A percentile compares a stretch with the other conserved stretches of the same genome.
phyloP scores from a whole-genome alignment of 1,284 basidiomycete species.

The Naganishia sp. region DNA sequence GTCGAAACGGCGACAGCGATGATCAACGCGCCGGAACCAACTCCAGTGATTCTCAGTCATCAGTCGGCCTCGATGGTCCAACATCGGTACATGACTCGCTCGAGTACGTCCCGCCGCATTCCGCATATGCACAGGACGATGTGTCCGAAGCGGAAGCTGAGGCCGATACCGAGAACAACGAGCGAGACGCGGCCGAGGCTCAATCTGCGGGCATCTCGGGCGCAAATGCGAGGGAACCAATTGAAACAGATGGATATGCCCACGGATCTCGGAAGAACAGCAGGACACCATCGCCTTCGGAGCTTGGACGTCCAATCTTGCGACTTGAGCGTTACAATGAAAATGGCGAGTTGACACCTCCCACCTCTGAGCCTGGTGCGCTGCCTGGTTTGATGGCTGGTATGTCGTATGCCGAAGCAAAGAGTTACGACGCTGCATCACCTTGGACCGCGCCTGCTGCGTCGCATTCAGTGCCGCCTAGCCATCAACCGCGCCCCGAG shows the following conservation, averaged over 20 bases:
- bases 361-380: constrained; percentile 15
- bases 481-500: background rate
- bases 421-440: constrained; percentile 30
- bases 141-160: constrained; percentile 24
- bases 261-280: background rate
- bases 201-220: background rate
- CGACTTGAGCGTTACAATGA: constrained; percentile 19
- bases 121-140: background rate
- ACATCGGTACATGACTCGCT: background rate
- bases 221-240: background rate
- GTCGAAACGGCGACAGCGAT: background rate
- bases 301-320: background rate
- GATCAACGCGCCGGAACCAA: background rate
- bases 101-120: constrained; percentile 3
- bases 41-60: background rate
- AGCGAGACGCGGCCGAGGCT: too few species aligned
- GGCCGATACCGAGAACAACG: background rate
- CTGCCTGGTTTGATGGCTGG: background rate
- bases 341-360: constrained; percentile 23
- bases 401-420: constrained; percentile 1
- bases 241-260: background rate
- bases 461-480: background rate
- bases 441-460: constrained; percentile 19
- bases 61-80: background rate
- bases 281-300: constrained; percentile 8